Percentiles rank a stretch among this genome's conserved stretches.
phyloP scores from a whole-genome alignment of 306 rosid genomes.

The Alnus rubra region DNA sequence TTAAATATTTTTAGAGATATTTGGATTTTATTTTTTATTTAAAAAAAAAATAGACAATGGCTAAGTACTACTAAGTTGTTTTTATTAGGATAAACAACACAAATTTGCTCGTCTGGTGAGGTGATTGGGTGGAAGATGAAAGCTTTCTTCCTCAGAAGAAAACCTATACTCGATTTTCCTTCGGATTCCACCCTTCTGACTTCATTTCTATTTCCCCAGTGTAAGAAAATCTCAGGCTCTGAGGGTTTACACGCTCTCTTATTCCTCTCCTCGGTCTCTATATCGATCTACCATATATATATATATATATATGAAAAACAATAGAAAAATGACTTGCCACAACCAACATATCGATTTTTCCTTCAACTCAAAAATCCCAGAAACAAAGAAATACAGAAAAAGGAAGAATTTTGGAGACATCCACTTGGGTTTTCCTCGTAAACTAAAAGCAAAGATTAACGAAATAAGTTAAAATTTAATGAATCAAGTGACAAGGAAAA shows the following conservation, averaged over 20 bases:
- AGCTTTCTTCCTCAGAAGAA: conserved; percentile 45
- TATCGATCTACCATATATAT: conserved; percentile 20
- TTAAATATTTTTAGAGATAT: too few relatives aligned
- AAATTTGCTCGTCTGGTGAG: conserved; percentile 50
- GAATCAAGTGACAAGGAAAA: background rate
- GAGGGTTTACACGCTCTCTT: conserved; percentile 45
- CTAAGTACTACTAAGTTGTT: too few relatives aligned
- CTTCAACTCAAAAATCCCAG: conserved; percentile 12
- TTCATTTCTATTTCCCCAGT: conserved; percentile 73
- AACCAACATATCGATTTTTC: background rate
- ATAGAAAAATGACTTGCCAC: conserved; percentile 5
- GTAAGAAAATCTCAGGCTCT: conserved; percentile 72
- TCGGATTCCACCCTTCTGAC: conserved; percentile 23
- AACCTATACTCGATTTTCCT: conserved; percentile 44
- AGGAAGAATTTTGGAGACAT: background rate
- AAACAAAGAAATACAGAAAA: background rate
- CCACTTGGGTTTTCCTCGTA: background rate
- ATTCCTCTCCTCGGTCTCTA: conserved; percentile 73
- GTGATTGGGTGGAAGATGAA: conserved; percentile 57
- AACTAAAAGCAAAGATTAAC: background rate
- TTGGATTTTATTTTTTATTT: too few relatives aligned
- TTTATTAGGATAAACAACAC: background rate
- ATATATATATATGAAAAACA: background rate
- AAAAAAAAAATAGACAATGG: too few relatives aligned
- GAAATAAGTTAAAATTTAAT: background rate